phyloP scores from a whole-genome alignment of 2,329 filamentous ascomycete species.

The Myriosclerotinia scirpicola region DNA sequence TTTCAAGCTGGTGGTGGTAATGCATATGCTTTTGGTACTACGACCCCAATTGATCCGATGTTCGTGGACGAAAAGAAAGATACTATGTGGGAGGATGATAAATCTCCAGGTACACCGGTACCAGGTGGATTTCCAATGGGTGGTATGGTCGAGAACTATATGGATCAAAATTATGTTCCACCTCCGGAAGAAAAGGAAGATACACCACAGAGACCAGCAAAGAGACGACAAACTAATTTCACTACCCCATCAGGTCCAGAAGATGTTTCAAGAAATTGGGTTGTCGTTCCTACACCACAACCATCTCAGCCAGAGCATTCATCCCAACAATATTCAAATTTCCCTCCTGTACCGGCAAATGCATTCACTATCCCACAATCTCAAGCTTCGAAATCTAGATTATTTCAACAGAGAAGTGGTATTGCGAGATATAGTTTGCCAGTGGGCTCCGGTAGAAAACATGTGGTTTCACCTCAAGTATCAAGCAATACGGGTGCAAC shows the following conservation, averaged over 20 bases:
- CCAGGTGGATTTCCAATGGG: neutral
- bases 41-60: neutral
- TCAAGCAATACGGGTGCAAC: slow-evolving; percentile 8
- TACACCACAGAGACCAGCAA: slow-evolving; percentile 47
- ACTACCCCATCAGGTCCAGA: slow-evolving; percentile 45
- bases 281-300: slow-evolving; percentile 53
- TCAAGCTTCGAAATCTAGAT: slow-evolving; percentile 3
- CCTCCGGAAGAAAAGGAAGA: slow-evolving; percentile 34
- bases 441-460: slow-evolving; percentile 25
- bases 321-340: slow-evolving; percentile 5
- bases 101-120: slow-evolving; percentile 21
- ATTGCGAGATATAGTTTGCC: slow-evolving; percentile 34
- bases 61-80: slow-evolving; percentile 26
- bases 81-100: slow-evolving; percentile 28
- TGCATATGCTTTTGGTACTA: slow-evolving; percentile 51
- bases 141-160: slow-evolving; percentile 39
- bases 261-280: slow-evolving; percentile 68
- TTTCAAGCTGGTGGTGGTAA: slow-evolving; percentile 84
- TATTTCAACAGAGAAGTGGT: slow-evolving; percentile 25
- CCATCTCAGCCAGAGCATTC: neutral
- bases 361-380: slow-evolving; percentile 14
- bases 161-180: slow-evolving; percentile 38
- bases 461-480: slow-evolving; percentile 3
- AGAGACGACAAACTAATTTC: slow-evolving; percentile 49
- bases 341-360: slow-evolving; percentile 25